Evolutionary conservation across 108 stramenopile genomes (phyloP).

Genomic region (Discostella stelligeroides): DNA sequence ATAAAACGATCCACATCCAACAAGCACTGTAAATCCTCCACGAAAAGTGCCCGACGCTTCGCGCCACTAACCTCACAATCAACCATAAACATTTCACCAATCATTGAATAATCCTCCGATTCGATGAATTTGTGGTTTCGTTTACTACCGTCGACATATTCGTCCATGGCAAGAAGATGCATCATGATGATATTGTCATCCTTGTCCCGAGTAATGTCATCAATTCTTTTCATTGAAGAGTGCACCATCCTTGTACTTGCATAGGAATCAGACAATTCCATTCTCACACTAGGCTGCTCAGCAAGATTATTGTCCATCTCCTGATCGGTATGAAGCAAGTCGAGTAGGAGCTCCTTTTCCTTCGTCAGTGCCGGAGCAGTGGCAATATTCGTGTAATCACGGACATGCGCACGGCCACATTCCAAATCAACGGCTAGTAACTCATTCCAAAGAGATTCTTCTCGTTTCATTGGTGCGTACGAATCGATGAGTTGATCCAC

Average conservation of each 20-base stretch:
- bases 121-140: conserved; percentile 13
- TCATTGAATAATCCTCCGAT: conserved; percentile 22
- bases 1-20: conserved; percentile 37
- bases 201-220: neutral
- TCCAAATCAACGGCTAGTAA: conserved; percentile 29
- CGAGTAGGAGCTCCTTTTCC: conserved; percentile 25
- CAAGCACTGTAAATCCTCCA: conserved; percentile 45
- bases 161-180: conserved; percentile 39
- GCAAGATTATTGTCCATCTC: conserved; percentile 26
- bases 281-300: neutral
- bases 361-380: conserved; percentile 30
- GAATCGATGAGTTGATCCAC: conserved; percentile 35
- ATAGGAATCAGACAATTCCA: conserved; percentile 38
- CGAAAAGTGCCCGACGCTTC: conserved; percentile 27
- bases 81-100: conserved; percentile 31
- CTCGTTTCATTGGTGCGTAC: neutral
- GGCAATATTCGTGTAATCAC: conserved; percentile 5
- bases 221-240: neutral
- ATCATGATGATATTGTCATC: conserved; percentile 31
- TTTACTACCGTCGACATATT: conserved; percentile 34
- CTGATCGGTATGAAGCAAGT: conserved; percentile 34
- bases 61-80: conserved; percentile 39
- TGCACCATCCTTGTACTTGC: conserved; percentile 7
- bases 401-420: conserved; percentile 16
- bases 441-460: conserved; percentile 17